These are phyloP conservation scores for Epipyxis sp. DNA, from an alignment of 108 stramenopile genomes.

Conservation along the genomic window DNA sequence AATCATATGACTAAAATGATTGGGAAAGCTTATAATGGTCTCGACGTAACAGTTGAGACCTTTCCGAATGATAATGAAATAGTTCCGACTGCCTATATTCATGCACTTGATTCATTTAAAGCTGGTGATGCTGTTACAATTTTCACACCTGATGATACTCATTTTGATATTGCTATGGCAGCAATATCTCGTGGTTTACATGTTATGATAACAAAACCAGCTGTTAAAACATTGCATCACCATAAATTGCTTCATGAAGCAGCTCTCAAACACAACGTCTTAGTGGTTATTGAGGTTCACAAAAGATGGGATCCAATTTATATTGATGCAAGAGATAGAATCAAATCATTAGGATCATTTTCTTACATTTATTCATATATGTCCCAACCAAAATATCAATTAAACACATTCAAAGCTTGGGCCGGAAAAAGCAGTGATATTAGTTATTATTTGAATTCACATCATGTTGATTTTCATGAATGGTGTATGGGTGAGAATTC, in stretches of 20 bases:
- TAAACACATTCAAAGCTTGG: slow-evolving; percentile 98
- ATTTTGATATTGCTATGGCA: slow-evolving; percentile 88
- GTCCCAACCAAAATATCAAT: slow-evolving; percentile 98
- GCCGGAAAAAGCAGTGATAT: slow-evolving; percentile 96
- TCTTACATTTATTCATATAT: slow-evolving; percentile 98
- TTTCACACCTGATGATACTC: slow-evolving; percentile 98
- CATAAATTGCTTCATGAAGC: slow-evolving; percentile 70
- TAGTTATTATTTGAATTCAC: slow-evolving; percentile 96
- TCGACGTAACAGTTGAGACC: slow-evolving; percentile 85
- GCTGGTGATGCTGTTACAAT: slow-evolving; percentile 87
- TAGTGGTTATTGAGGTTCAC: slow-evolving; percentile 79
- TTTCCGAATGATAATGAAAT: slow-evolving; percentile 82
- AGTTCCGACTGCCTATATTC: slow-evolving; percentile 73
- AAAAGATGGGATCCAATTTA: slow-evolving; percentile 99
- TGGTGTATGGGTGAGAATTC: slow-evolving; percentile 73
- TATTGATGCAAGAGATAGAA: slow-evolving; percentile 93
- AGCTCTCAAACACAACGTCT: slow-evolving; percentile 74
- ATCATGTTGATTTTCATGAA: slow-evolving; percentile 97
- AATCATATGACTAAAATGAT: slow-evolving; percentile 83
- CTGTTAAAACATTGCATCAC: slow-evolving; percentile 87
- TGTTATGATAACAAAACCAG: slow-evolving; percentile 97
- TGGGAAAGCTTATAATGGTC: slow-evolving; percentile 78
- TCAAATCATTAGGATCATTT: slow-evolving; percentile 73
- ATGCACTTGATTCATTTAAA: slow-evolving; percentile 66
- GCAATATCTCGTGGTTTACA: slow-evolving; percentile 86